Percentiles rank a stretch among this genome's conserved stretches.
phyloP scores from a whole-genome alignment of 495 filamentous ascomycete genomes.

The Haplographium delicatum region DNA sequence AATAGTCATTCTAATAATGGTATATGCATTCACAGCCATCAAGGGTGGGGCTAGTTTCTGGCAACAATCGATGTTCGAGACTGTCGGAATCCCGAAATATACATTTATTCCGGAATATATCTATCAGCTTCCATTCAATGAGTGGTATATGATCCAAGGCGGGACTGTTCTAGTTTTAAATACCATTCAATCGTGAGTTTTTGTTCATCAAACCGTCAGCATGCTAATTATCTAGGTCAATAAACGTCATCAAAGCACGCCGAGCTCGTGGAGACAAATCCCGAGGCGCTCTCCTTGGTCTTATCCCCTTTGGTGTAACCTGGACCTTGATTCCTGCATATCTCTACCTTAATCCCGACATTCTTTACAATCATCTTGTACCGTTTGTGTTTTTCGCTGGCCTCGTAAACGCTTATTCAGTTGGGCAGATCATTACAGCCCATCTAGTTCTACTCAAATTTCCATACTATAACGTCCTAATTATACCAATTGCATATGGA shows the following conservation, averaged over 20 bases:
- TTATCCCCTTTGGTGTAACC: constrained; percentile 68
- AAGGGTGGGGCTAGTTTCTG: constrained; percentile 88
- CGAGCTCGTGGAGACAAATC: constrained; percentile 64
- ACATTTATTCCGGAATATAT: constrained; percentile 60
- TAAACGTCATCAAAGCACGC: constrained; percentile 78
- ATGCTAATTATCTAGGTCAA: constrained; percentile 42
- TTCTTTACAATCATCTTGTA: constrained; percentile 74
- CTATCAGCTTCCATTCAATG: constrained; percentile 76
- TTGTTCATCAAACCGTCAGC: background rate
- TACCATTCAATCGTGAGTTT: constrained; percentile 39
- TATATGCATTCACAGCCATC: constrained; percentile 82
- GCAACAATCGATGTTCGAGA: constrained; percentile 73
- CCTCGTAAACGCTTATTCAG: constrained; percentile 85
- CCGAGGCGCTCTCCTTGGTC: constrained; percentile 68
- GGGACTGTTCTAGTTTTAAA: constrained; percentile 78
- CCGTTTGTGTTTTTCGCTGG: constrained; percentile 85
- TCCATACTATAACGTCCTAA: constrained; percentile 82
- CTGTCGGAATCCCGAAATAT: constrained; percentile 61
- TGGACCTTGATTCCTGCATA: constrained; percentile 75
- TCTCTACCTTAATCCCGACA: constrained; percentile 74
- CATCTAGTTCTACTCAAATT: constrained; percentile 81
- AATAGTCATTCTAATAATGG: constrained; percentile 72
- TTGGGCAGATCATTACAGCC: constrained; percentile 90
- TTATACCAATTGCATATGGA: constrained; percentile 59
- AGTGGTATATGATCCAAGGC: constrained; percentile 94